Conservation (phyloP, 2,329 filamentous ascomycete genomes). For the Drechslerella dactyloides region DNA sequence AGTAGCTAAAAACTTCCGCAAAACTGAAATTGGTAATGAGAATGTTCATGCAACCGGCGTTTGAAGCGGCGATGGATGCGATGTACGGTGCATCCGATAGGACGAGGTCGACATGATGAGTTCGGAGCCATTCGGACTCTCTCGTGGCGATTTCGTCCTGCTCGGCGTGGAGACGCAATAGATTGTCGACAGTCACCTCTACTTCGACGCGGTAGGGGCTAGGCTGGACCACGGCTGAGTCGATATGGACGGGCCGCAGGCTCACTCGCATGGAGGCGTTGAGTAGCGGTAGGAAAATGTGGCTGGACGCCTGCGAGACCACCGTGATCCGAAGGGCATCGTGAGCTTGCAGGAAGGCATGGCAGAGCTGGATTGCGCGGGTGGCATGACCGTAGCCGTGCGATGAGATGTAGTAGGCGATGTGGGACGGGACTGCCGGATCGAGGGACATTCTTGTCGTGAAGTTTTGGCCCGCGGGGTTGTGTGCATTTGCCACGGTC, state of each 20-base stretch:
- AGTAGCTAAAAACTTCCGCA: conserved; percentile 47
- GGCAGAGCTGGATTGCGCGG: conserved; percentile 43
- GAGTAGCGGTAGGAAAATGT: conserved; percentile 42
- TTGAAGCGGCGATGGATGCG: conserved; percentile 22
- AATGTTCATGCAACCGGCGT: conserved; percentile 21
- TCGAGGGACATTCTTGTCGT: too few relatives aligned
- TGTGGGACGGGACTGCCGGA: conserved; percentile 19
- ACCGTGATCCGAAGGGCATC: conserved; percentile 31
- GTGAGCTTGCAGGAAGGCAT: conserved; percentile 31
- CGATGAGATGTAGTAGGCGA: conserved; percentile 48
- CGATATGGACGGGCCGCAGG: conserved; percentile 30
- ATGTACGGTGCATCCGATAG: conserved; percentile 35
- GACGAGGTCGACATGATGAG: conserved; percentile 23
- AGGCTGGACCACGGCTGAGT: conserved; percentile 37
- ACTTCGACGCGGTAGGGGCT: conserved; percentile 41
- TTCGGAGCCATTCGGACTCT: conserved; percentile 32
- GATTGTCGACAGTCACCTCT: conserved; percentile 23
- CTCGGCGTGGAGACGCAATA: conserved; percentile 13
- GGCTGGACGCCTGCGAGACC: conserved; percentile 39
- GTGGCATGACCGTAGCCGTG: conserved; percentile 48
- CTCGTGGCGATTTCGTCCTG: conserved; percentile 13
- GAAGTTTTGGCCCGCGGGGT: too few relatives aligned
- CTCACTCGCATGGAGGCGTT: conserved; percentile 30
- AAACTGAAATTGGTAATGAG: conserved; percentile 46
- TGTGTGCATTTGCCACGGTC: too few relatives aligned